A percentile compares a stretch with the other conserved stretches of the same genome.
phyloP scores from a whole-genome alignment of 768 basidiomycete species.

The Suillus hirtellus region DNA sequence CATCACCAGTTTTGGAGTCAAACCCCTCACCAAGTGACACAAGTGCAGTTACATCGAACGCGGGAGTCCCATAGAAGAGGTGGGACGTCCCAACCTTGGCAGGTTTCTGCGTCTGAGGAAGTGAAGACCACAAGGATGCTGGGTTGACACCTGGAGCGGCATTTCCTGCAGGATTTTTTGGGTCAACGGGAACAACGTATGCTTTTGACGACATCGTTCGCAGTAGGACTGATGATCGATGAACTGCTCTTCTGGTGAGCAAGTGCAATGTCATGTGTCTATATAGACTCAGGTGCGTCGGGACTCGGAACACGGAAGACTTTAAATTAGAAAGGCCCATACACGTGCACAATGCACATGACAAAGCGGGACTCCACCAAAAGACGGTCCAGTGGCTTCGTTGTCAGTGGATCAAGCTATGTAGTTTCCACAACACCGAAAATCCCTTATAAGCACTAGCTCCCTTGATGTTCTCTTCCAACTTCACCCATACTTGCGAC shows the following conservation, averaged over 20 bases:
- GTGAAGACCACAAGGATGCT: constrained; percentile 52
- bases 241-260: constrained; percentile 18
- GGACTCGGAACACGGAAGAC: constrained; percentile 3
- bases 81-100: constrained; percentile 64
- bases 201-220: constrained; percentile 55
- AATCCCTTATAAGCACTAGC: not conserved
- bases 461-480: constrained; percentile 1
- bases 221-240: constrained; percentile 23
- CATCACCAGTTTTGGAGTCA: constrained; percentile 41
- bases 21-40: constrained; percentile 62
- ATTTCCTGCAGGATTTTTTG: constrained; percentile 34
- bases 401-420: not conserved
- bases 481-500: not conserved
- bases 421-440: not conserved
- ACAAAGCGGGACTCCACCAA: too few relatives aligned
- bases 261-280: constrained; percentile 24
- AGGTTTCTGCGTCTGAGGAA: constrained; percentile 48
- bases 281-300: not conserved
- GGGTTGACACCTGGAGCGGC: constrained; percentile 42
- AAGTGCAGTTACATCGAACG: constrained; percentile 47
- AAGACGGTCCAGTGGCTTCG: not conserved
- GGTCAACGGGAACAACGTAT: constrained; percentile 60
- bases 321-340: not conserved
- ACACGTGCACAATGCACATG: not conserved
- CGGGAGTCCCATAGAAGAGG: constrained; percentile 60